phyloP scores from a whole-genome alignment of 345 rosid species.

The Fremontodendron californicum region DNA sequence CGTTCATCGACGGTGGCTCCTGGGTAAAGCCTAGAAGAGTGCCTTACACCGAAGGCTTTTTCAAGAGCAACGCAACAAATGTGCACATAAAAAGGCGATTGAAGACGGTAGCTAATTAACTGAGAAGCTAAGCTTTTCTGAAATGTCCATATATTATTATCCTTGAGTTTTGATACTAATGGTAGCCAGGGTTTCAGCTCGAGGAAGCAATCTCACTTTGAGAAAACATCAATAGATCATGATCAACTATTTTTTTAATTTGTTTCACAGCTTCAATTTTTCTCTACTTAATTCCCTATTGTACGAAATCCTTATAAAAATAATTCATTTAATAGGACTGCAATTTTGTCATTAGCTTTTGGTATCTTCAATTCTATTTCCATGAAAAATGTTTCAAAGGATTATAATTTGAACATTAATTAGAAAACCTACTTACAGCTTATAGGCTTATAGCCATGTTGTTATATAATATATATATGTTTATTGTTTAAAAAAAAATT shows the following conservation, averaged over 20 bases:
- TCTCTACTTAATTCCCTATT: not conserved
- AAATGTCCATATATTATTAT: not conserved
- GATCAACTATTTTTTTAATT: not conserved
- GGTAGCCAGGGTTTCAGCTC: not conserved
- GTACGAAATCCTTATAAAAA: not conserved
- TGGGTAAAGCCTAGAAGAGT: constrained; percentile 55
- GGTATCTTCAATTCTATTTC: not conserved
- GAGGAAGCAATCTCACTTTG: not conserved
- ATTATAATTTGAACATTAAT: no score
- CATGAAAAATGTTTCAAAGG: not conserved
- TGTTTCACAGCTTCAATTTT: not conserved
- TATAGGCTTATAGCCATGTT: no score
- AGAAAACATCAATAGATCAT: not conserved
- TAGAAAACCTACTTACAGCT: no score
- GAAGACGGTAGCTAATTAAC: not conserved
- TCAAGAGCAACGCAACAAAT: not conserved
- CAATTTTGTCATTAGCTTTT: not conserved
- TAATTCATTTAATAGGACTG: not conserved
- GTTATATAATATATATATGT: no score
- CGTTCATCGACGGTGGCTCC: constrained; percentile 35
- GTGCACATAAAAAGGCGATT: not conserved
- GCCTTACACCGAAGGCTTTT: constrained; percentile 40
- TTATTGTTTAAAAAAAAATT: no score
- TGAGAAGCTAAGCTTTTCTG: not conserved
- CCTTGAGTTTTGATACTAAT: not conserved